Evolutionary conservation across 2,329 filamentous ascomycete species (phyloP), one percentile per base, ranked within the genome.

Genomic region (Pseudogymnoascus sp.): DNA sequence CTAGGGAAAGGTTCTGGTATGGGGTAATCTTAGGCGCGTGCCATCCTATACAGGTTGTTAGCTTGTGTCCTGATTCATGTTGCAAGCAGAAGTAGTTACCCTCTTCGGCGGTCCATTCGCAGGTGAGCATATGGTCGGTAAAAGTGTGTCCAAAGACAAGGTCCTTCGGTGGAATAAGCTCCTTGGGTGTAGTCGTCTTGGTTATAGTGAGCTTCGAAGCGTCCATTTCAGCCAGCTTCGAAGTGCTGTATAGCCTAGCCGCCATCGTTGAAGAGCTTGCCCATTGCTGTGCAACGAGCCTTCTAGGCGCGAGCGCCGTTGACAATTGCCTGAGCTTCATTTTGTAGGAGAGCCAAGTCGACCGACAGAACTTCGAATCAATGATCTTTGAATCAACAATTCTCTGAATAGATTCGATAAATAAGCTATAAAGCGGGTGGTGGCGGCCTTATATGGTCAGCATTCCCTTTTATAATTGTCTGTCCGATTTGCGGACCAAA

Each of bases 91-190:
- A 23, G 41, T 26, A 59, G 11, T 16, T 59, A 37, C 72, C 94
- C 68, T 90, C 81, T 59, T 83, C 79, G 64, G 91, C 85, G 62
- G 89, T 93, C 94, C 94, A 99, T 80, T 97, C 92, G 69, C 96
- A 83, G 64, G 89, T 87, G 72, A 97, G 87, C 93, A 99, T 97
- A 78, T 97, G 94, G 79, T 99, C 94, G 95, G 94, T 96, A 76
- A 99, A 99, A 59, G 87, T 88, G 68, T 84, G 84, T 66, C 94
- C 94, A 75, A 99, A 99, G 66, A 97, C 81, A 62, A 99, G 85
- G 66, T 95, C 86, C 73, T 93, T 84, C 12, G 89, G 84, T 61
- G 92, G 87, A 66, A 83, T 80, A 62, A 93, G 80, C 31, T 82
- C 74, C 76, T 93, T 94, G 10, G 93, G 94, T 3, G 82, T 85